Conservation (phyloP, 2,329 filamentous ascomycete species). For the Penicillium hesseltinei region DNA sequence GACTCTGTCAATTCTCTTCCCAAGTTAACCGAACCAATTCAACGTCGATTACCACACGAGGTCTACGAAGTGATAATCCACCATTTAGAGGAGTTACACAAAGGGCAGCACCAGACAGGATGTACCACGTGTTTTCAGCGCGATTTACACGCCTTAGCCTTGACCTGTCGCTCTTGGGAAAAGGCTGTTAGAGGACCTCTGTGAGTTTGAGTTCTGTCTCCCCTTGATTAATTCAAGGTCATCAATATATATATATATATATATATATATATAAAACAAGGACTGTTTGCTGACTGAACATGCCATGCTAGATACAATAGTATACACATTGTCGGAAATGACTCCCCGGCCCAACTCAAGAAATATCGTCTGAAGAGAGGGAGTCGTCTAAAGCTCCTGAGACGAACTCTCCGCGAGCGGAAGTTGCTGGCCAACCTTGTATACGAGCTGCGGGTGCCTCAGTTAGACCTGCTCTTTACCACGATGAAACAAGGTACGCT, state of each 20-base stretch:
- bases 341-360: constrained; percentile 47
- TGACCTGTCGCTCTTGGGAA: constrained; percentile 58
- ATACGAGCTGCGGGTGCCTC: constrained; percentile 53
- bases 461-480: constrained; percentile 44
- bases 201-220: constrained; percentile 38
- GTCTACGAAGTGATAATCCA: constrained; percentile 56
- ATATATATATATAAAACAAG: neutral
- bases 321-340: constrained; percentile 50
- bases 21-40: constrained; percentile 33
- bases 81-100: constrained; percentile 50
- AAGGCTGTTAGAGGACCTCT: constrained; percentile 51
- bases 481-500: constrained; percentile 42
- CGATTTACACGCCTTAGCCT: constrained; percentile 53
- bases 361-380: constrained; percentile 51
- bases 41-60: constrained; percentile 52
- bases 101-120: constrained; percentile 37
- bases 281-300: neutral
- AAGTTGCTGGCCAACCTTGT: constrained; percentile 53
- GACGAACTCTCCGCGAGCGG: constrained; percentile 54
- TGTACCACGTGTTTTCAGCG: constrained; percentile 56
- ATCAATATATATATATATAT: neutral
- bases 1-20: constrained; percentile 40
- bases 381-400: constrained; percentile 53
- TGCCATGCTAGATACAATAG: constrained; percentile 46
- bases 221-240: neutral